Percentiles rank a stretch among this genome's conserved stretches.
These are phyloP conservation scores for Fusarium heterosporum DNA, from an alignment of 2,329 filamentous ascomycete genomes.

Conservation along the genomic window DNA sequence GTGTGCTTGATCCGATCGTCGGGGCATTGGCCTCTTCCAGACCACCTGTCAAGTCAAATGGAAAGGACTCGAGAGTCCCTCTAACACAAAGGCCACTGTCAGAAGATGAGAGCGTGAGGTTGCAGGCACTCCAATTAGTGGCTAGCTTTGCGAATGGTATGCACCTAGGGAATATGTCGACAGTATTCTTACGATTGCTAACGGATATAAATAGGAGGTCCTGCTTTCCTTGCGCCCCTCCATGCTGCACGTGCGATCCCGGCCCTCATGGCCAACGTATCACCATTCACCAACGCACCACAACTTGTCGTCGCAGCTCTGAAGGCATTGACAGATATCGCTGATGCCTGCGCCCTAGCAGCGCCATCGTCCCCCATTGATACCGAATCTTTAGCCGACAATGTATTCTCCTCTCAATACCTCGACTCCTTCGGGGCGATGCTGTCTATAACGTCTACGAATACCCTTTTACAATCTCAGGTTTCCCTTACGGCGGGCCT, in stretches of 20 bases:
- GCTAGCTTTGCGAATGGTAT: conserved; percentile 86
- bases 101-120: conserved; percentile 74
- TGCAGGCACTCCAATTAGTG: conserved; percentile 87
- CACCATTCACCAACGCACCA: conserved; percentile 71
- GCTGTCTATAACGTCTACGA: conserved; percentile 67
- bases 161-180: conserved; percentile 39
- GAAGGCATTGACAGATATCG: conserved; percentile 77
- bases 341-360: conserved; percentile 71
- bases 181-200: conserved; percentile 22
- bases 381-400: conserved; percentile 67
- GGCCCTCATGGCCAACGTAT: conserved; percentile 76
- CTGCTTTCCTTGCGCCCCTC: conserved; percentile 80
- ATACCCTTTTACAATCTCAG: conserved; percentile 68
- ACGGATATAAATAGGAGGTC: conserved; percentile 70
- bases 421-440: conserved; percentile 74
- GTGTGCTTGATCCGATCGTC: conserved; percentile 71
- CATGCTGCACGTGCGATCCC: conserved; percentile 75
- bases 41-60: conserved; percentile 51
- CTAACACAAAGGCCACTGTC: conserved; percentile 57
- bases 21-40: conserved; percentile 57
- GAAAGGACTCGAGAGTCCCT: conserved; percentile 54
- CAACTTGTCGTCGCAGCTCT: conserved; percentile 80
- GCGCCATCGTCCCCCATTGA: conserved; percentile 62
- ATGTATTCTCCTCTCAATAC: conserved; percentile 72
- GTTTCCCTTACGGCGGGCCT: conserved; percentile 69